These are phyloP conservation scores for Volvox africanus DNA, from an alignment of 139 green algal species.

Conservation along the genomic window DNA sequence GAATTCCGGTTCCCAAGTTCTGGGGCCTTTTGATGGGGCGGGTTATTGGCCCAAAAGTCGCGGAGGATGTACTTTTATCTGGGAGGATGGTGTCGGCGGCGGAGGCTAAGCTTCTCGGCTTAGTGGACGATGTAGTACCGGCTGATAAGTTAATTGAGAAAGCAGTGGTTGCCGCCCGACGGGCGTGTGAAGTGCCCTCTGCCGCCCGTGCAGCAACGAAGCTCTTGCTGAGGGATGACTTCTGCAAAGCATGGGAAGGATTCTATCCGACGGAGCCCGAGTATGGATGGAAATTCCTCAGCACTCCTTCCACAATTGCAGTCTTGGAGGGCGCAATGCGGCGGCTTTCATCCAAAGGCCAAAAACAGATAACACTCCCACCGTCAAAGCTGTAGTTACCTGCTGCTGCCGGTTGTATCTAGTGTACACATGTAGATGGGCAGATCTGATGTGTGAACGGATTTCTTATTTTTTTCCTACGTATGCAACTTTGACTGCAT, in stretches of 20 bases:
- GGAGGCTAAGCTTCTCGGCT: conserved; percentile 70
- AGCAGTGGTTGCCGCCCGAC: conserved; percentile 65
- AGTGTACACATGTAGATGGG: too few relatives aligned
- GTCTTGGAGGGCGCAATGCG: conserved; percentile 75
- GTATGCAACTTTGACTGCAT: too few relatives aligned
- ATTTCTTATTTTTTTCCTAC: too few relatives aligned
- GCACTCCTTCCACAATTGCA: conserved; percentile 61
- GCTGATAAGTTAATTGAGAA: conserved; percentile 65
- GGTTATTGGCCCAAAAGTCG: conserved; percentile 65
- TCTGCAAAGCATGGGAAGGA: conserved; percentile 70
- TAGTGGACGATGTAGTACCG: conserved; percentile 83
- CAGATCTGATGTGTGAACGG: too few relatives aligned
- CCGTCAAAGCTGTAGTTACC: too few relatives aligned
- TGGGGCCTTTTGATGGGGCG: conserved; percentile 83
- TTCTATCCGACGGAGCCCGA: conserved; percentile 71
- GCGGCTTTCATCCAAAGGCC: conserved; percentile 58
- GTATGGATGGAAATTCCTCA: conserved; percentile 78
- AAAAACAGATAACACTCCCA: too few relatives aligned
- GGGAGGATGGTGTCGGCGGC: conserved; percentile 48
- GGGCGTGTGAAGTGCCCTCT: conserved; percentile 59
- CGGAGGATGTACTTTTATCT: conserved; percentile 74
- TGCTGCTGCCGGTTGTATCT: too few relatives aligned
- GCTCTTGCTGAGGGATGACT: conserved; percentile 64
- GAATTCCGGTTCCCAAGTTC: conserved; percentile 91
- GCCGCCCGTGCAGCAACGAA: conserved; percentile 73